phyloP scores from a whole-genome alignment of 2,329 filamentous ascomycete species.

The Aureobasidium leucospermi region DNA sequence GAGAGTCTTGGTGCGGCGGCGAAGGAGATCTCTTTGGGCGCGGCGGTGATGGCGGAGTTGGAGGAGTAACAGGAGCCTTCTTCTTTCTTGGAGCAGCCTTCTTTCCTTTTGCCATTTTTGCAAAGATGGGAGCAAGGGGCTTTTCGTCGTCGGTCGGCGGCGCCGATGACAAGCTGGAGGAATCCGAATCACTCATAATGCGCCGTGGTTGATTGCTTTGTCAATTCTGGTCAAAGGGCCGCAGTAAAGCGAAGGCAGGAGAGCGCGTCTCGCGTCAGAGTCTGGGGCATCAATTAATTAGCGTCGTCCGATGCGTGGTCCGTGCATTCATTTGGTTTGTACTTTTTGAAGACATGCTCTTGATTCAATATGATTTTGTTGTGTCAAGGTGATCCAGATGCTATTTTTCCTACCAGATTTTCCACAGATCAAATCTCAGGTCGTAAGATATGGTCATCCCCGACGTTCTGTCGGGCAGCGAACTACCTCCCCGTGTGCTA shows the following conservation, averaged over 20 bases:
- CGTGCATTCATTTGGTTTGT: too few species aligned
- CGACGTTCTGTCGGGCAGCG: too few species aligned
- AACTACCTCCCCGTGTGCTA: too few species aligned
- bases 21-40: conserved; percentile 68
- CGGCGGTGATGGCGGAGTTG: conserved; percentile 35
- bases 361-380: too few species aligned
- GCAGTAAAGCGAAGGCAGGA: conserved; percentile 4
- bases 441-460: too few species aligned
- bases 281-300: neutral
- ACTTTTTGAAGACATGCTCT: too few species aligned
- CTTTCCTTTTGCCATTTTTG: conserved; percentile 22
- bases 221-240: neutral
- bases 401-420: too few species aligned
- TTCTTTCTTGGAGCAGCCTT: conserved; percentile 21
- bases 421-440: too few species aligned
- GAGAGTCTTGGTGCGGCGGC: conserved; percentile 79
- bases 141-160: conserved; percentile 53
- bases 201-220: neutral
- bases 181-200: conserved; percentile 49
- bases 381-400: too few species aligned
- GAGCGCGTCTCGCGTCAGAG: neutral
- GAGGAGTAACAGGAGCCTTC: conserved; percentile 41
- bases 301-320: too few species aligned
- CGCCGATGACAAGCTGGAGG: conserved; percentile 51
- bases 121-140: conserved; percentile 30